A percentile compares a stretch with the other conserved stretches of the same genome.
Evolutionary conservation across 148 eudicot species (phyloP).

Genomic region (Dianthus caryophyllus): DNA sequence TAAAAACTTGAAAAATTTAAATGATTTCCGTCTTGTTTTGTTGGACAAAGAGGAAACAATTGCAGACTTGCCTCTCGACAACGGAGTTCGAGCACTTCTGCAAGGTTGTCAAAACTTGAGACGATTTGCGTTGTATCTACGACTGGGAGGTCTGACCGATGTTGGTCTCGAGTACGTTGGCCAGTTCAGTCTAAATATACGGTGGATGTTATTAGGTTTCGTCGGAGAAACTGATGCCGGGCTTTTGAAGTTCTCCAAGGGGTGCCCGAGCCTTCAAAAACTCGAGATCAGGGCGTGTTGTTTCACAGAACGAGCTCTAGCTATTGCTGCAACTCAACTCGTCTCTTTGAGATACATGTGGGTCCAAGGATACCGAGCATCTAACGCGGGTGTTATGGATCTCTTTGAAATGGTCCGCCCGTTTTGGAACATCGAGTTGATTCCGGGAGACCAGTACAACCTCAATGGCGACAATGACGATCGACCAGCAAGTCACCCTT

Average conservation of each 20-base stretch:
- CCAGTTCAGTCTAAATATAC: slow-evolving; percentile 54
- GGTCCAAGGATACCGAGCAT: slow-evolving; percentile 81
- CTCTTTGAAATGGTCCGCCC: slow-evolving; percentile 56
- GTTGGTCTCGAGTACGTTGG: slow-evolving; percentile 75
- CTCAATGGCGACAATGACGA: slow-evolving; percentile 30
- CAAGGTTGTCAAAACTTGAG: slow-evolving; percentile 62
- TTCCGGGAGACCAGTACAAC: slow-evolving; percentile 54
- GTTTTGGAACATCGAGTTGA: slow-evolving; percentile 80
- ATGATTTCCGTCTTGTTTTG: slow-evolving; percentile 79
- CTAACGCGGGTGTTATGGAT: slow-evolving; percentile 36
- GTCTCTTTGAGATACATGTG: slow-evolving; percentile 76
- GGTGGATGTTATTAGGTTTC: slow-evolving; percentile 91
- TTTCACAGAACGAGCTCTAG: slow-evolving; percentile 74
- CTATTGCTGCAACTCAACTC: slow-evolving; percentile 47
- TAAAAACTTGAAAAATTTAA: slow-evolving; percentile 44
- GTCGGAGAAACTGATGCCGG: slow-evolving; percentile 86
- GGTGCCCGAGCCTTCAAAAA: slow-evolving; percentile 80
- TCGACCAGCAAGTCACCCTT: slow-evolving; percentile 43
- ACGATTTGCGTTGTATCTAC: slow-evolving; percentile 78
- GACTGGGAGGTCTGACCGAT: slow-evolving; percentile 79
- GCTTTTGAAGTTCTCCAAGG: slow-evolving; percentile 62
- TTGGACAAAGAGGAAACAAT: slow-evolving; percentile 63
- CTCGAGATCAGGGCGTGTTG: slow-evolving; percentile 83
- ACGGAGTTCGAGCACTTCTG: slow-evolving; percentile 71
- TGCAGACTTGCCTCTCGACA: slow-evolving; percentile 83